Base-by-base conservation (phyloP, 2,329 filamentous ascomycete species). In the Pseudocercospora cruenta region DNA sequence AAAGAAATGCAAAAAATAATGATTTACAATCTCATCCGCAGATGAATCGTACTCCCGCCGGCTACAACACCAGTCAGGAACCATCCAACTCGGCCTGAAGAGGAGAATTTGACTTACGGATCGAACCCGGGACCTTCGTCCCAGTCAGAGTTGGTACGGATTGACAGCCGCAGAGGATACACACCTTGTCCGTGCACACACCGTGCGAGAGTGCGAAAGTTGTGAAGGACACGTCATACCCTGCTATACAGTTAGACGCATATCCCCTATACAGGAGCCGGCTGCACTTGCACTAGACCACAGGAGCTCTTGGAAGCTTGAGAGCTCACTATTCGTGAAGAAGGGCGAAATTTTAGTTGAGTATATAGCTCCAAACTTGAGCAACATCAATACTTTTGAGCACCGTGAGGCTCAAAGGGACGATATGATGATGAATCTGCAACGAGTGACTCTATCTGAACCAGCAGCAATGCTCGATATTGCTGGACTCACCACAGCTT, bases 171-270 rank as follows among this genome's bases (percentile, higher is more conserved):
- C 22, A 51, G 22, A 21, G 2, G 6, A 9, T 33, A 33, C 31
- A 33, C 31, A 33, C 31, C 33, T 36, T 36, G 33, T 36, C 33
- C 33, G 33, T 36, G 12, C 33, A 16, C 33, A 36, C 33, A 36
- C 3, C 12, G 33, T 36, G 24, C 3, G 24, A 26, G 24, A 5
- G 24, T 26, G 33, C 12, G 33, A 36, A 16, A 16, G 4, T 14
- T 73, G 70, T 73, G 72, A 74, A 70, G 67, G 67, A 71, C 62
- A 69, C 69, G 72, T 74, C 70, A 74, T 74, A 74, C 72, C 33
- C 33, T 36, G 12, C 2, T 36, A 16, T 1, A 14, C 12, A 4
- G 33, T 36, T 36, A 36, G 33, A 36, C 33, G 33, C 33, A 16
- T 36, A 36, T 36, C 8, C 33, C 12, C 33, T 36, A 36, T 16